phyloP scores from a whole-genome alignment of 108 stramenopile genomes.

The Nannochloropsis granulata region DNA sequence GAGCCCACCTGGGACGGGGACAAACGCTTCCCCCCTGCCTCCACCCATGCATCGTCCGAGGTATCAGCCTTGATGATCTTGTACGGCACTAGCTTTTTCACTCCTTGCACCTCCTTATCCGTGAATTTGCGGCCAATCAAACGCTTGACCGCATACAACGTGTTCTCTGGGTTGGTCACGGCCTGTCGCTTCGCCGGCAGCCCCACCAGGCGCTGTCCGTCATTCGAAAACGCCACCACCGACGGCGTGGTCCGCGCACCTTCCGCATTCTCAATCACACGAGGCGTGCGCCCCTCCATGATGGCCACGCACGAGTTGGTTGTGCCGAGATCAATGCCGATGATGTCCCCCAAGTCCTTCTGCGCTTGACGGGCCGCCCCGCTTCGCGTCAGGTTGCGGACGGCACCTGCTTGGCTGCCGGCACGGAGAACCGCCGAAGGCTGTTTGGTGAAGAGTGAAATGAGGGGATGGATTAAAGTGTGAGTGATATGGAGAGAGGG shows the following conservation, averaged over 20 bases:
- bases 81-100: conserved; percentile 86
- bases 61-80: conserved; percentile 81
- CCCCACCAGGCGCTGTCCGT: conserved; percentile 81
- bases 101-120: conserved; percentile 79
- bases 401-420: neutral
- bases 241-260: conserved; percentile 94
- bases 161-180: conserved; percentile 97
- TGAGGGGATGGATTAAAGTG: neutral
- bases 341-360: conserved; percentile 13
- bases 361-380: neutral
- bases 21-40: conserved; percentile 74
- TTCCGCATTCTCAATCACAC: conserved; percentile 99
- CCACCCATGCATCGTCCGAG: conserved; percentile 93
- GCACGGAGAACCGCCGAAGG: neutral
- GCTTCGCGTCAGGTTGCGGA: neutral
- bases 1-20: conserved; percentile 82
- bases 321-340: conserved; percentile 99
- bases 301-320: conserved; percentile 99
- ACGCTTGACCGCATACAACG: conserved; percentile 96
- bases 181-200: conserved; percentile 94
- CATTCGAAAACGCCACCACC: conserved; percentile 18
- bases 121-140: conserved; percentile 81
- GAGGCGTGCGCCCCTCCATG: conserved; percentile 91
- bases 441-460: neutral
- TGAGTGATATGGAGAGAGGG: neutral